These are phyloP conservation scores for Nakazawaea ishiwadae DNA, from an alignment of 805 yeast species.

Conservation along the genomic window DNA sequence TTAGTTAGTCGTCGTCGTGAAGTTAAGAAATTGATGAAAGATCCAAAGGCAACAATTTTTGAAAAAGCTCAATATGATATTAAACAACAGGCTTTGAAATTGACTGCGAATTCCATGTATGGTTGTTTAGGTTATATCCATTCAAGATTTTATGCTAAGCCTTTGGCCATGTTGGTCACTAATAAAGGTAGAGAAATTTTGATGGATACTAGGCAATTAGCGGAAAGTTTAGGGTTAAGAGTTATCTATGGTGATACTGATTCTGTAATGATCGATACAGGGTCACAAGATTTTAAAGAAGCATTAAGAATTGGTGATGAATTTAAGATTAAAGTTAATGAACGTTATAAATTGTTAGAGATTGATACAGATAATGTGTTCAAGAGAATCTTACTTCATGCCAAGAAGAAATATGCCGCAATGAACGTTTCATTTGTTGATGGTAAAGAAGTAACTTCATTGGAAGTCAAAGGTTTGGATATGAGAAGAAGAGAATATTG, in stretches of 20 bases:
- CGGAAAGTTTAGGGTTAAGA: conserved; percentile 74
- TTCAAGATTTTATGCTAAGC: conserved; percentile 93
- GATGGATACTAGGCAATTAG: conserved; percentile 88
- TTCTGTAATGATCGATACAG: conserved; percentile 97
- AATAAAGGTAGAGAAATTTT: conserved; percentile 93
- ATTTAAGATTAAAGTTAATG: conserved; percentile 83
- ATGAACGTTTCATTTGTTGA: conserved; percentile 49
- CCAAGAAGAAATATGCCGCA: conserved; percentile 98
- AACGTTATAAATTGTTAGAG: conserved; percentile 80
- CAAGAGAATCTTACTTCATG: conserved; percentile 75
- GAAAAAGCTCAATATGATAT: conserved; percentile 87
- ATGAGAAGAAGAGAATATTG: conserved; percentile 96
- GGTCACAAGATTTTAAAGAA: conserved; percentile 59
- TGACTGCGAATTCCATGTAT: conserved; percentile 99
- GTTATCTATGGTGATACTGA: conserved; percentile 99
- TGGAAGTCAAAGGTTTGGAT: conserved; percentile 95
- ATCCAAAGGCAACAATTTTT: conserved; percentile 54
- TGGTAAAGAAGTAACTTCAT: conserved; percentile 50
- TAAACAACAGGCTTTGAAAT: conserved; percentile 90
- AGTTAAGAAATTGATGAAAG: conserved; percentile 81
- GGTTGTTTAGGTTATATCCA: conserved; percentile 94
- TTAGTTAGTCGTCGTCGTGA: conserved; percentile 90
- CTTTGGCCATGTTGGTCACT: conserved; percentile 93
- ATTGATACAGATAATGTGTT: conserved; percentile 94
- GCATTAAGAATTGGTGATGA: conserved; percentile 81